phyloP scores from a whole-genome alignment of 2,329 filamentous ascomycete genomes.

The Fusarium sp. region DNA sequence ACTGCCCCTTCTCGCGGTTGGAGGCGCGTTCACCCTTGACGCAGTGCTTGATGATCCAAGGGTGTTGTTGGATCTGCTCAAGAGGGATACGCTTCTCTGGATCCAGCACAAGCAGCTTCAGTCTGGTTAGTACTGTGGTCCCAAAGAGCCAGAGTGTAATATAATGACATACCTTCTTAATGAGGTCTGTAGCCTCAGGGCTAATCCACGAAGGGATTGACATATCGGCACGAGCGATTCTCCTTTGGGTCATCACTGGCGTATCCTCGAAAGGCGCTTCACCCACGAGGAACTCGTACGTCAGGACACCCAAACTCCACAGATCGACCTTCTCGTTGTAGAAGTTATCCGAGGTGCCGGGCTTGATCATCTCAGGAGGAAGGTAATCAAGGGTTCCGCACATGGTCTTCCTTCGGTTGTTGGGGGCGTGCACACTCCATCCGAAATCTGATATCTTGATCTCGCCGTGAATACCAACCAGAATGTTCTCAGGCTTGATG shows the following conservation, averaged over 20 bases:
- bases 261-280: slow-evolving; percentile 98
- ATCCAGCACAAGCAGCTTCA: slow-evolving; percentile 87
- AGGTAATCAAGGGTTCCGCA: slow-evolving; percentile 98
- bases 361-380: slow-evolving; percentile 96
- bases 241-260: slow-evolving; percentile 91
- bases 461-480: slow-evolving; percentile 96
- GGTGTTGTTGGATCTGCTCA: slow-evolving; percentile 89
- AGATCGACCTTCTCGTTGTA: slow-evolving; percentile 97
- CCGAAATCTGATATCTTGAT: slow-evolving; percentile 99
- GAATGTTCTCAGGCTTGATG: slow-evolving; percentile 98
- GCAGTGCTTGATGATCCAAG: slow-evolving; percentile 98
- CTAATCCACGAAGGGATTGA: slow-evolving; percentile 92
- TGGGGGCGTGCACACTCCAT: slow-evolving; percentile 98
- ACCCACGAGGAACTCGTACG: slow-evolving; percentile 95
- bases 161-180: slow-evolving; percentile 80
- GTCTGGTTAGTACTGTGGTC: slow-evolving; percentile 44
- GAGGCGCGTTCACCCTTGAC: slow-evolving; percentile 71
- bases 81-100: slow-evolving; percentile 94
- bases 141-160: not conserved
- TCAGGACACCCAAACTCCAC: slow-evolving; percentile 95
- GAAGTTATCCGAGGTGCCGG: slow-evolving; percentile 84
- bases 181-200: slow-evolving; percentile 89
- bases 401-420: slow-evolving; percentile 93
- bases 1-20: slow-evolving; percentile 63
- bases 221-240: slow-evolving; percentile 93